phyloP scores from a whole-genome alignment of 2,329 filamentous ascomycete genomes.

The Elsinoe australis region DNA sequence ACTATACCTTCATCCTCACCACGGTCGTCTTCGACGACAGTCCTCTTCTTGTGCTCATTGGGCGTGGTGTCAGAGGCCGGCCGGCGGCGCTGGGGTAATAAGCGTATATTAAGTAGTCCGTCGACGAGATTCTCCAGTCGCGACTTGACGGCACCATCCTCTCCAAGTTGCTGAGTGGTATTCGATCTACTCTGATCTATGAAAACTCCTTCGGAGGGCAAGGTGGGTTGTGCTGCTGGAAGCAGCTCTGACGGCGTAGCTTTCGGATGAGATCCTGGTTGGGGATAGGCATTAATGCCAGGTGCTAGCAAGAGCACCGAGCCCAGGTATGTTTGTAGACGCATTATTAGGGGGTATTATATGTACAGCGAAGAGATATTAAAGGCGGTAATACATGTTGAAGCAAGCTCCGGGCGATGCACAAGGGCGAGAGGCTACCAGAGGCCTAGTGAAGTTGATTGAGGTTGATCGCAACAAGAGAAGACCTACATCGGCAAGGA shows the following conservation, averaged over 20 bases:
- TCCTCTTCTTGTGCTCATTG: background rate
- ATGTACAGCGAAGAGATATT: background rate
- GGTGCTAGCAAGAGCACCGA: constrained; percentile 1
- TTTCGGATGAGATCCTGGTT: background rate
- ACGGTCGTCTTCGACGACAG: background rate
- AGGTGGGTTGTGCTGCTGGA: too few relatives aligned
- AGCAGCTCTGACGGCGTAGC: background rate
- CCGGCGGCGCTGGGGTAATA: background rate
- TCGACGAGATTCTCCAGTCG: background rate
- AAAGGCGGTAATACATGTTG: background rate
- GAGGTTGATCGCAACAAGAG: background rate
- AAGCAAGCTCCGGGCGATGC: background rate
- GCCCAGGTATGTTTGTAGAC: background rate
- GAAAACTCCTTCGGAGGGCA: too few relatives aligned
- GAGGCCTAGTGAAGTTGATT: background rate
- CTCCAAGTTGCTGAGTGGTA: too few relatives aligned
- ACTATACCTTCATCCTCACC: background rate
- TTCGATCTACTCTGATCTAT: background rate
- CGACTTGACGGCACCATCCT: background rate
- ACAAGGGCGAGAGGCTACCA: constrained; percentile 1
- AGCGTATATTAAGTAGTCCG: background rate
- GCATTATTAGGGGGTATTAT: background rate
- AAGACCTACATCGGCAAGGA: background rate
- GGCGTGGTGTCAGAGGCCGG: background rate
- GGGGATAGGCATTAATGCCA: constrained; percentile 2